Percentiles rank a stretch among this genome's conserved stretches.
phyloP scores from a whole-genome alignment of 2,329 filamentous ascomycete genomes.

The Colletotrichum orchidophilum region DNA sequence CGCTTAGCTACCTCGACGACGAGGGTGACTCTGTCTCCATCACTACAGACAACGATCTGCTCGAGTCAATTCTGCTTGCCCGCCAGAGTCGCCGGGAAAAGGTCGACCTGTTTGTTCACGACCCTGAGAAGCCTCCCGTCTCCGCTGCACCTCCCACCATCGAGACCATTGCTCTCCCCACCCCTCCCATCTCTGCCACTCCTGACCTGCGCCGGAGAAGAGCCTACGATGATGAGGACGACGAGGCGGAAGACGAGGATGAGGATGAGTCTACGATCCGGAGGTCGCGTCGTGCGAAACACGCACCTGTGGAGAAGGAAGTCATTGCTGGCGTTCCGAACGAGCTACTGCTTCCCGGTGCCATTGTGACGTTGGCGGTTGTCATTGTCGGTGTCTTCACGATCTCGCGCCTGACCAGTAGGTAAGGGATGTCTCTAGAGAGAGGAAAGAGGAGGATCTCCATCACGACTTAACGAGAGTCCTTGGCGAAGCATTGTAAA shows the following conservation, averaged over 20 bases:
- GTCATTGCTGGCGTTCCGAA: slow-evolving; percentile 93
- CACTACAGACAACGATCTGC: slow-evolving; percentile 91
- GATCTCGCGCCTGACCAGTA: slow-evolving; percentile 74
- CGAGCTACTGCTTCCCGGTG: slow-evolving; percentile 90
- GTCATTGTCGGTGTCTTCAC: slow-evolving; percentile 95
- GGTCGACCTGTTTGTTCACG: slow-evolving; percentile 96
- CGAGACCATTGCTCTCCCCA: slow-evolving; percentile 50
- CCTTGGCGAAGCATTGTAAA: slow-evolving; percentile 41
- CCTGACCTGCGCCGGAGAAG: slow-evolving; percentile 58
- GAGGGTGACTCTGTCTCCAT: slow-evolving; percentile 97
- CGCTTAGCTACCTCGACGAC: slow-evolving; percentile 94
- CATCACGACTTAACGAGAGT: slow-evolving; percentile 49
- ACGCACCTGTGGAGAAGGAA: slow-evolving; percentile 69
- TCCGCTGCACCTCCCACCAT: slow-evolving; percentile 63
- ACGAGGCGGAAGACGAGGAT: slow-evolving; percentile 63
- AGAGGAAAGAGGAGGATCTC: slow-evolving; percentile 27
- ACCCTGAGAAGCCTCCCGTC: slow-evolving; percentile 89
- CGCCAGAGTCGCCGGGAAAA: slow-evolving; percentile 84
- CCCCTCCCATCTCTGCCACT: slow-evolving; percentile 59
- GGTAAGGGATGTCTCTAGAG: slow-evolving; percentile 47
- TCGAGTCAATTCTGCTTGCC: slow-evolving; percentile 88
- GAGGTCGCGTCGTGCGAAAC: slow-evolving; percentile 53
- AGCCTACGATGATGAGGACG: slow-evolving; percentile 62
- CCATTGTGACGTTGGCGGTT: slow-evolving; percentile 93
- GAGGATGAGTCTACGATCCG: slow-evolving; percentile 62